Percentiles rank a stretch among this genome's conserved stretches.
Conservation (phyloP, 2,329 filamentous ascomycete species). For the Acephala macrosclerotiorum region DNA sequence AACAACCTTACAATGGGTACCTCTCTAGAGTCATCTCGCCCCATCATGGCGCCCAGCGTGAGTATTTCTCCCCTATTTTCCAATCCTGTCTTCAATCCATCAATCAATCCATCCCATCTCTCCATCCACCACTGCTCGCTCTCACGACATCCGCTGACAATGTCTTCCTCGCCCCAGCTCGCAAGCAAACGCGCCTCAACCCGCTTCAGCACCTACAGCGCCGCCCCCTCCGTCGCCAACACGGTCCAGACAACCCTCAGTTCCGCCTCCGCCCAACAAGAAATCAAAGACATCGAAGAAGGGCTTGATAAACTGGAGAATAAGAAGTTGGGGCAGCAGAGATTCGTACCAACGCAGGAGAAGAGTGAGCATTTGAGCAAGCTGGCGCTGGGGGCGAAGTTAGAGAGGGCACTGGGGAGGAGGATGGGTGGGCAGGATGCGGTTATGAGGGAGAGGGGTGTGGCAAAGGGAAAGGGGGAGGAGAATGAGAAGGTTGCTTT, state of each 20-base stretch:
- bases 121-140: neutral
- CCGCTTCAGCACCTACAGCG: conserved; percentile 60
- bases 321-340: conserved; percentile 70
- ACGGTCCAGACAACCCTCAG: conserved; percentile 42
- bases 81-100: conserved; percentile 12
- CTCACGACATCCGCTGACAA: conserved; percentile 24
- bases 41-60: conserved; percentile 63
- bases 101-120: conserved; percentile 9
- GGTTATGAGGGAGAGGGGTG: conserved; percentile 60
- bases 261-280: conserved; percentile 43
- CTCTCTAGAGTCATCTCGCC: conserved; percentile 60
- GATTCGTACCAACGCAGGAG: conserved; percentile 69
- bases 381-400: conserved; percentile 75
- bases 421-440: conserved; percentile 77
- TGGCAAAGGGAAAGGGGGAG: conserved; percentile 24
- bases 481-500: conserved; percentile 24
- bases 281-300: conserved; percentile 69
- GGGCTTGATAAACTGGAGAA: conserved; percentile 74
- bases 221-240: conserved; percentile 53
- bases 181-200: conserved; percentile 57
- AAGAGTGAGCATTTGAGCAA: conserved; percentile 75
- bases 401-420: conserved; percentile 72
- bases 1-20: conserved; percentile 44
- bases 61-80: conserved; percentile 38
- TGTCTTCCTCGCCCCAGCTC: conserved; percentile 40